These are phyloP conservation scores for Cadophora luteo-olivacea DNA, from an alignment of 2,329 filamentous ascomycete genomes.

Conservation along the genomic window DNA sequence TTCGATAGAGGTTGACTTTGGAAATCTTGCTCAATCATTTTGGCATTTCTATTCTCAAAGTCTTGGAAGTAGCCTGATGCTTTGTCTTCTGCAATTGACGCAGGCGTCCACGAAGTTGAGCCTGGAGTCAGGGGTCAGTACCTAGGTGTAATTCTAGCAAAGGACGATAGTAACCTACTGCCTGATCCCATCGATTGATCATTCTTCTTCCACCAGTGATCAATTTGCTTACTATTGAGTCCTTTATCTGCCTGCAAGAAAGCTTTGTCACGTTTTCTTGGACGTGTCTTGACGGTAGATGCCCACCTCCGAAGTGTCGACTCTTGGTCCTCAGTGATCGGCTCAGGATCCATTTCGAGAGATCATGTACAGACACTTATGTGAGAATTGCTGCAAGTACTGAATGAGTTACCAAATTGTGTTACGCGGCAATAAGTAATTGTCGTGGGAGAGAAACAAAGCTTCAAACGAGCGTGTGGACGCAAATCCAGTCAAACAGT, in stretches of 20 bases:
- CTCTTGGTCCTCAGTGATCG: no score
- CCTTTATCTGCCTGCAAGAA: constrained; percentile 1
- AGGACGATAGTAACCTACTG: neutral
- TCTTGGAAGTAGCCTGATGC: neutral
- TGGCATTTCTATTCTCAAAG: neutral
- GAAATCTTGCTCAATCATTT: neutral
- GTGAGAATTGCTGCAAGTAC: no score
- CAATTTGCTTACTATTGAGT: neutral
- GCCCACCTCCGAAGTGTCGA: no score
- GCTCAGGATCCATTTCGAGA: no score
- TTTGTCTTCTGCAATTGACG: neutral
- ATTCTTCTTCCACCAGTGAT: constrained; percentile 4
- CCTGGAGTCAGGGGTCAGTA: neutral
- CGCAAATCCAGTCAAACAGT: no score
- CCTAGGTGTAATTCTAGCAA: no score
- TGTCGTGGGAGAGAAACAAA: no score
- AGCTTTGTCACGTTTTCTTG: neutral
- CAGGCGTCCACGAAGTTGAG: neutral
- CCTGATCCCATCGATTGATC: neutral
- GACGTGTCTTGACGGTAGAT: neutral
- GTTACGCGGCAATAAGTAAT: no score
- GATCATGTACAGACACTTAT: no score
- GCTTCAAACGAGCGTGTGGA: no score
- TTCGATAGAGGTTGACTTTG: neutral
- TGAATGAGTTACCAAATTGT: no score